Percentiles rank a stretch among this genome's conserved stretches.
Evolutionary conservation across 164 flowering plant genomes (phyloP).

Genomic region (Tetrastigma voinierianum): DNA sequence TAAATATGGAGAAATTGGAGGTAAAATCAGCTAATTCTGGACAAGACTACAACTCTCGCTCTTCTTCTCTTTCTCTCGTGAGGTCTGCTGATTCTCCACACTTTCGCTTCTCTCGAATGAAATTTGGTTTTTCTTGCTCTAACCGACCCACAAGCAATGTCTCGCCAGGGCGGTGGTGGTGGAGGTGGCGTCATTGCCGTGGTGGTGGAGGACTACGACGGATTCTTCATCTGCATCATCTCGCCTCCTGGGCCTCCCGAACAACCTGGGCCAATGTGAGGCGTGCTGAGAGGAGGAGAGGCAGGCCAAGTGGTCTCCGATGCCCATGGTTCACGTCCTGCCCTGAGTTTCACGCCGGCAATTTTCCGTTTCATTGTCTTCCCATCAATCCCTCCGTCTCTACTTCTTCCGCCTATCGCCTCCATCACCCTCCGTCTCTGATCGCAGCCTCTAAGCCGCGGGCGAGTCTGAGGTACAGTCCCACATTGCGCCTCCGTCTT

Average conservation of each 20-base stretch:
- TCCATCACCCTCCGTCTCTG: constrained; percentile 15
- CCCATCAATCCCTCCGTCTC: constrained; percentile 8
- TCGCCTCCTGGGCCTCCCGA: constrained; percentile 1
- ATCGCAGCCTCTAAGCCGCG: constrained; percentile 6
- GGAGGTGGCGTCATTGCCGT: too few relatives aligned
- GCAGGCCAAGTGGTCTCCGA: constrained; percentile 1
- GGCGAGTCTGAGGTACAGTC: too few relatives aligned
- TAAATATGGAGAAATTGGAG: too few relatives aligned
- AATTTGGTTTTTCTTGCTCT: too few relatives aligned
- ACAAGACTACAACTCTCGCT: too few relatives aligned
- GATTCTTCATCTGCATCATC: not conserved
- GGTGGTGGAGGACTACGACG: constrained; percentile 13
- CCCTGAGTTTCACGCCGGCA: not conserved
- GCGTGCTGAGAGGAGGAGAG: constrained; percentile 4
- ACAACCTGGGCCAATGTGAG: not conserved
- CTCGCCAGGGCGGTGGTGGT: too few relatives aligned
- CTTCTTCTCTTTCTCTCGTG: too few relatives aligned
- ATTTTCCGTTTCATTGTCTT: not conserved
- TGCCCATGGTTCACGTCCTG: not conserved
- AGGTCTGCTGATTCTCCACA: too few relatives aligned
- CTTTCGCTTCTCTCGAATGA: too few relatives aligned
- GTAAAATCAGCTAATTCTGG: too few relatives aligned
- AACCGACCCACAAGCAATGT: too few relatives aligned
- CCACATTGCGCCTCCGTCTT: too few relatives aligned
- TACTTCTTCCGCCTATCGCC: not conserved